Conservation (phyloP, 2,329 filamentous ascomycete species). For the Cytospora paraplurivora region DNA sequence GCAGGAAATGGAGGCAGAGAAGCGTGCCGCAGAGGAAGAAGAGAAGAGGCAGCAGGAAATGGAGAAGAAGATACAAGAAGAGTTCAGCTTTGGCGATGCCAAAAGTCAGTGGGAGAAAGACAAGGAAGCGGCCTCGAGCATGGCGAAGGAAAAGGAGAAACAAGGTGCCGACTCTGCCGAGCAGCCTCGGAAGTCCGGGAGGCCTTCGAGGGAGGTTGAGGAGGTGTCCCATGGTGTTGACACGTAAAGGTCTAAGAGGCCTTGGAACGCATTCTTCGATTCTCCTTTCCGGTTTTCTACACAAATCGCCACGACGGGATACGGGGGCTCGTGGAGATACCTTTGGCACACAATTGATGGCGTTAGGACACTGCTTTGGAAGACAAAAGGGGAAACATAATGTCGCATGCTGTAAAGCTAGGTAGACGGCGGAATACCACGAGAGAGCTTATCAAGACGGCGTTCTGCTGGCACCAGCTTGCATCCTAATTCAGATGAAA, state of each 20-base stretch:
- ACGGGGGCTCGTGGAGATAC: conserved; percentile 8
- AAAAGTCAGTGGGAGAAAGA: conserved; percentile 87
- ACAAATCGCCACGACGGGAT: conserved; percentile 3
- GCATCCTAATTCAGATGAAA: too few species aligned
- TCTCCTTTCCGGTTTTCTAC: conserved; percentile 7
- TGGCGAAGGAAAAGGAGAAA: conserved; percentile 62
- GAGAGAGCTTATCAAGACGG: conserved; percentile 34
- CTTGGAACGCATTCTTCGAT: conserved; percentile 8
- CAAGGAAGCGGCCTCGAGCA: conserved; percentile 61
- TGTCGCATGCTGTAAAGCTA: conserved; percentile 16
- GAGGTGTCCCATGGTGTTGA: conserved; percentile 11
- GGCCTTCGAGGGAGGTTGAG: conserved; percentile 12
- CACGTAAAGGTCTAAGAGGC: background rate
- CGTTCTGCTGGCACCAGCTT: conserved; percentile 32
- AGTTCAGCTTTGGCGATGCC: conserved; percentile 67
- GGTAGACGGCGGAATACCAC: conserved; percentile 29
- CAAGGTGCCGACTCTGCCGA: conserved; percentile 23
- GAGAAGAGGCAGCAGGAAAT: conserved; percentile 73
- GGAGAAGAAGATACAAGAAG: conserved; percentile 75
- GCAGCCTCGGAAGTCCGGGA: conserved; percentile 24
- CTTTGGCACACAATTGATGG: conserved; percentile 16
- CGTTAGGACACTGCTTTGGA: conserved; percentile 27
- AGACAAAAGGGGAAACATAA: conserved; percentile 23
- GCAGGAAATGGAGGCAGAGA: conserved; percentile 90
- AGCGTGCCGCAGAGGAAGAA: conserved; percentile 76